Conservation (phyloP, 148 eudicot species). For the Spergularia bocconei region DNA sequence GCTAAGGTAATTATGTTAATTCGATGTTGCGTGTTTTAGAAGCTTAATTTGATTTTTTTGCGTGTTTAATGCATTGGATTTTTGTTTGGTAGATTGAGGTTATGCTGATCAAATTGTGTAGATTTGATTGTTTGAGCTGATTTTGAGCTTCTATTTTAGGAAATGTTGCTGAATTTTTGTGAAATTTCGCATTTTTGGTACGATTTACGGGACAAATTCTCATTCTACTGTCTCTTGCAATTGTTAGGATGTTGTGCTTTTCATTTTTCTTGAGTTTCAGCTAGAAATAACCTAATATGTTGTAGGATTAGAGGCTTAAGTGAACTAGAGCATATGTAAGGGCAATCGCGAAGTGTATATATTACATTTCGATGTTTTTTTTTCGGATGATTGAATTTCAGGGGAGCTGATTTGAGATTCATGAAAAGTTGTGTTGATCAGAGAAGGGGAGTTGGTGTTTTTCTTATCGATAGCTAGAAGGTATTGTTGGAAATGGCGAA, state of each 20-base stretch:
- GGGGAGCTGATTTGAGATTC: background rate
- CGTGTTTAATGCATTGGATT: background rate
- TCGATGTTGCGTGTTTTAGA: no score
- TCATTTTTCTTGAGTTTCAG: no score
- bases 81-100: background rate
- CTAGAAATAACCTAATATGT: no score
- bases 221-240: no score
- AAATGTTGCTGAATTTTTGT: no score
- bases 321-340: background rate
- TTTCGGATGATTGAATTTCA: background rate
- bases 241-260: no score
- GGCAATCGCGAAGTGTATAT: background rate
- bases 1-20: background rate
- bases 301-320: background rate
- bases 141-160: background rate
- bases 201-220: no score
- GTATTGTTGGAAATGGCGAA: no score
- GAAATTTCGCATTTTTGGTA: no score
- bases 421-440: background rate
- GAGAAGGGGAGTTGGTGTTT: background rate
- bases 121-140: background rate
- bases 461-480: no score
- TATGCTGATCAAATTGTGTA: background rate
- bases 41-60: background rate
- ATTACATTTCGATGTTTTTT: background rate